These are phyloP conservation scores for Peltaster fructicola DNA, from an alignment of 2,329 filamentous ascomycete genomes.

Conservation along the genomic window DNA sequence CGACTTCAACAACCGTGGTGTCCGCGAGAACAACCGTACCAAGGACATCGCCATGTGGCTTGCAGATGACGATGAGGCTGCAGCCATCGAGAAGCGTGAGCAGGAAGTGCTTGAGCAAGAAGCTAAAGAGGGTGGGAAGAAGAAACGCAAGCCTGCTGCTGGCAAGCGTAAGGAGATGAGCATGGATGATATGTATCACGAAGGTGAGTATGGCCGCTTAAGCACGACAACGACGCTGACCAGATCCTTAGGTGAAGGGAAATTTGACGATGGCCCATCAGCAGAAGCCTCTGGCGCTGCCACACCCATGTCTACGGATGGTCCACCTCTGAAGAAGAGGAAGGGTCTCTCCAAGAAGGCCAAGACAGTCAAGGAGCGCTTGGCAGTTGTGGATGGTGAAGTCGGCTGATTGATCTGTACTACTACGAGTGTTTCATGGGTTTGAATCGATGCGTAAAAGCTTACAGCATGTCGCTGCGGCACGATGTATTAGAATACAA, in stretches of 20 bases:
- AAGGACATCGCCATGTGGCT: conserved; percentile 99
- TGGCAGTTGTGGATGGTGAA: conserved; percentile 30
- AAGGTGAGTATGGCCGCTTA: conserved; percentile 53
- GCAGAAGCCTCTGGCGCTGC: conserved; percentile 73
- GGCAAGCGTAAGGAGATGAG: conserved; percentile 47
- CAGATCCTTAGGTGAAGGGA: conserved; percentile 62
- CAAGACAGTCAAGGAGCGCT: conserved; percentile 32
- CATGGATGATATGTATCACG: conserved; percentile 96
- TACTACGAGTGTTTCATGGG: background rate
- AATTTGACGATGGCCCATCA: conserved; percentile 80
- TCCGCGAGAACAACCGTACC: conserved; percentile 82
- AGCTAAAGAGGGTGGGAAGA: conserved; percentile 35
- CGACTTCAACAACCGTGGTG: conserved; percentile 78
- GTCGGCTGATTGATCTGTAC: conserved; percentile 8
- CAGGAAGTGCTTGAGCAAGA: conserved; percentile 61
- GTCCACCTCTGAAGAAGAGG: conserved; percentile 35
- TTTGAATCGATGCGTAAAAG: no score
- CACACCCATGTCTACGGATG: conserved; percentile 45
- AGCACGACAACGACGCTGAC: conserved; percentile 17
- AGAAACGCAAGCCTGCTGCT: conserved; percentile 29
- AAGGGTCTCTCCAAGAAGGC: conserved; percentile 35
- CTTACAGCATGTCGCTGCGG: no score
- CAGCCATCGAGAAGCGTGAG: conserved; percentile 82
- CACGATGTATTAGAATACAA: no score
- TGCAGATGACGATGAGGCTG: conserved; percentile 89